Conservation (phyloP, 2,329 filamentous ascomycete genomes). For the Sordariomycetes sp. region DNA sequence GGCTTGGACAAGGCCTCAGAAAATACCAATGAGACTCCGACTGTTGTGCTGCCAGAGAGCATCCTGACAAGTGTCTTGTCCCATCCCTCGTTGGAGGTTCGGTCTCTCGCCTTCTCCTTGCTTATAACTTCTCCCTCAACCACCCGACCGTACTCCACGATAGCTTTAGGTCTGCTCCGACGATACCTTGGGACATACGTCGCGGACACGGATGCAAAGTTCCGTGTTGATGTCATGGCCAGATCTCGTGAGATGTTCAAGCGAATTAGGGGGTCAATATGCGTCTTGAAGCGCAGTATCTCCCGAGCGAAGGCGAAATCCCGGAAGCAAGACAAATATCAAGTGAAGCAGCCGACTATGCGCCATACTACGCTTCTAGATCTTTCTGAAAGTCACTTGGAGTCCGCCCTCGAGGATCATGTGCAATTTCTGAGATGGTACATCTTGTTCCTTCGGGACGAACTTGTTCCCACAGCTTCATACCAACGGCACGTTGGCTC, state of each 20-base stretch:
- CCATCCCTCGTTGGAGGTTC: slow-evolving; percentile 53
- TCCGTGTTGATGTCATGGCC: slow-evolving; percentile 71
- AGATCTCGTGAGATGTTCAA: slow-evolving; percentile 69
- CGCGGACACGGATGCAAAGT: slow-evolving; percentile 77
- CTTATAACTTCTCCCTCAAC: slow-evolving; percentile 68
- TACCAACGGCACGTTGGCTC: slow-evolving; percentile 85
- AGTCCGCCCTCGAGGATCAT: slow-evolving; percentile 37
- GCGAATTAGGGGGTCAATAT: slow-evolving; percentile 60
- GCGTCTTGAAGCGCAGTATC: slow-evolving; percentile 39
- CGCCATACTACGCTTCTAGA: slow-evolving; percentile 29
- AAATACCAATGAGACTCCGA: slow-evolving; percentile 9
- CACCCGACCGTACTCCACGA: slow-evolving; percentile 60
- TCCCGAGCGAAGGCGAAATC: slow-evolving; percentile 22
- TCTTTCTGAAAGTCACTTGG: slow-evolving; percentile 25
- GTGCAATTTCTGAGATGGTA: slow-evolving; percentile 67
- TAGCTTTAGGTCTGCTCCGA: slow-evolving; percentile 53
- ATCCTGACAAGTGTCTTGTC: slow-evolving; percentile 43
- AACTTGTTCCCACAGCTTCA: slow-evolving; percentile 72
- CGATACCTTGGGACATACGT: slow-evolving; percentile 63
- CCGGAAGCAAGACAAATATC: slow-evolving; percentile 15
- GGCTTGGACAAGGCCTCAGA: slow-evolving; percentile 4
- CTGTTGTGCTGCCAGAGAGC: slow-evolving; percentile 27
- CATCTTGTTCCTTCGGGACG: slow-evolving; percentile 57
- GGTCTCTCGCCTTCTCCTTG: slow-evolving; percentile 73
- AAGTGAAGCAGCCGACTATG: slow-evolving; percentile 17